Evolutionary conservation across 805 yeast species (phyloP).

Genomic region (Starmerella floricola): DNA sequence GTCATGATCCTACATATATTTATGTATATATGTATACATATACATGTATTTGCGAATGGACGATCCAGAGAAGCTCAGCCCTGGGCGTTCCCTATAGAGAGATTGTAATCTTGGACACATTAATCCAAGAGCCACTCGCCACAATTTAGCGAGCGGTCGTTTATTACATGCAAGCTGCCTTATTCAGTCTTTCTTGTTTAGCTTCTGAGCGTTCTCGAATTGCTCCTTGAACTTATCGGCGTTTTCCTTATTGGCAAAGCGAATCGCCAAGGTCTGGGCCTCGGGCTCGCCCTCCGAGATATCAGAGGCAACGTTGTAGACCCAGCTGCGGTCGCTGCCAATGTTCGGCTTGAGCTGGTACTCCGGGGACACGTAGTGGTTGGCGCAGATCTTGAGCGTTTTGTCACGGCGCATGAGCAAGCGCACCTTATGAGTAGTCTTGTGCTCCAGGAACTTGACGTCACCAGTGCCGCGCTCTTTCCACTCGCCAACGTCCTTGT

Average conservation of each 20-base stretch:
- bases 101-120: no score
- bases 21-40: no score
- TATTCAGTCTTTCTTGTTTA: constrained; percentile 40
- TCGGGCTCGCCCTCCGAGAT: constrained; percentile 92
- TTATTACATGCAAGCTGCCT: neutral
- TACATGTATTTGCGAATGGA: no score
- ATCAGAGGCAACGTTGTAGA: constrained; percentile 87
- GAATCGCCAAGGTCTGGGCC: constrained; percentile 90
- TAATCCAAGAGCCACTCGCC: no score
- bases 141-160: no score
- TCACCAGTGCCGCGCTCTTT: constrained; percentile 99
- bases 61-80: no score
- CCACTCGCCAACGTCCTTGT: constrained; percentile 60
- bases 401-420: constrained; percentile 97
- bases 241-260: constrained; percentile 53
- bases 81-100: no score
- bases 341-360: constrained; percentile 81
- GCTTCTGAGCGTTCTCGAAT: constrained; percentile 71
- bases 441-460: constrained; percentile 87
- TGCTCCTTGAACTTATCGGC: constrained; percentile 92
- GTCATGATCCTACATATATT: no score
- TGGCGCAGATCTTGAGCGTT: constrained; percentile 95
- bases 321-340: constrained; percentile 98
- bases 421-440: constrained; percentile 69
- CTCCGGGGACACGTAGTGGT: constrained; percentile 69